Evolutionary conservation across 768 basidiomycete genomes (phyloP).

Genomic region (Tephrocybe sp.): DNA sequence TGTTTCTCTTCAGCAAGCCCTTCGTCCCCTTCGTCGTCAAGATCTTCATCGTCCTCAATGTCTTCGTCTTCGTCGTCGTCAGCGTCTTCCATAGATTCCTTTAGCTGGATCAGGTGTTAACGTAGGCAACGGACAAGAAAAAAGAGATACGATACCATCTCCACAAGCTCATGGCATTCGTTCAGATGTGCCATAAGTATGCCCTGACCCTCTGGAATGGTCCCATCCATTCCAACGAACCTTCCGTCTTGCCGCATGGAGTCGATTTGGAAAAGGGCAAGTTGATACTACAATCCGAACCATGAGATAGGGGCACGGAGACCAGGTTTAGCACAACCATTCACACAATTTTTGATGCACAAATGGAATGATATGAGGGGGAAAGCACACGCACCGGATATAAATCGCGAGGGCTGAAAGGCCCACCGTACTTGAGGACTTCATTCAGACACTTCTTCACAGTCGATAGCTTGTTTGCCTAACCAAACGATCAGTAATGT

Average conservation of each 20-base stretch:
- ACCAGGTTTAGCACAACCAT: slow-evolving; percentile 1
- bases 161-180: slow-evolving; percentile 93
- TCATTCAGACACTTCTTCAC: slow-evolving; percentile 97
- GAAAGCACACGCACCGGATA: slow-evolving; percentile 70
- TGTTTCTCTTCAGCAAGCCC: neutral
- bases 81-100: slow-evolving; percentile 80
- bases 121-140: neutral
- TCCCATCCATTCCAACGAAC: slow-evolving; percentile 85
- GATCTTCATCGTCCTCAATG: slow-evolving; percentile 38
- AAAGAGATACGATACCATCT: slow-evolving; percentile 62
- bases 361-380: neutral
- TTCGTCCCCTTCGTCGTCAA: slow-evolving; percentile 17
- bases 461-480: slow-evolving; percentile 96
- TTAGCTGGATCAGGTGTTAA: slow-evolving; percentile 47
- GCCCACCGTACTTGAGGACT: slow-evolving; percentile 92
- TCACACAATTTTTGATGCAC: neutral
- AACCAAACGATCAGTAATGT: neutral
- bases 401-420: slow-evolving; percentile 87
- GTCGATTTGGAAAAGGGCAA: slow-evolving; percentile 94
- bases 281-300: slow-evolving; percentile 67
- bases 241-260: slow-evolving; percentile 91
- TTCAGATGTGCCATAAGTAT: slow-evolving; percentile 94
- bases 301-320: neutral
- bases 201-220: slow-evolving; percentile 93
- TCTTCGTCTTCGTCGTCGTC: slow-evolving; percentile 59